A percentile compares a stretch with the other conserved stretches of the same genome.
Conservation (phyloP, 495 filamentous ascomycete species). For the Aspergillus egyptiacus region DNA sequence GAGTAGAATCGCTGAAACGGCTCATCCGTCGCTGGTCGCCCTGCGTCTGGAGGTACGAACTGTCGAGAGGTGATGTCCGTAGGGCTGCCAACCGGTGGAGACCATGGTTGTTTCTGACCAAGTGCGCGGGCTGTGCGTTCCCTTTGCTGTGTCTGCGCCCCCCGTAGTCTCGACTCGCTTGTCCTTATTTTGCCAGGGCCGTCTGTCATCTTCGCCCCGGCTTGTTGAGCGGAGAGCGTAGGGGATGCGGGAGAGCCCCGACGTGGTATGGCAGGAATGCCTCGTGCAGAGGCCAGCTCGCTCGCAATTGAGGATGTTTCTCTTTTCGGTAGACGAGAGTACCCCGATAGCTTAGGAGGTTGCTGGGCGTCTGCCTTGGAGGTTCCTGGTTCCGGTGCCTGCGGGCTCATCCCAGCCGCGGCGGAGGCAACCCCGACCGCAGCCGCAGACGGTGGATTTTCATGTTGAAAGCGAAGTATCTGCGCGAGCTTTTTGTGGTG, state of each 20-base stretch:
- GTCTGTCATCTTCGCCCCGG: conserved; percentile 63
- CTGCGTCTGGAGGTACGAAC: conserved; percentile 24
- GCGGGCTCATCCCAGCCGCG: conserved; percentile 9
- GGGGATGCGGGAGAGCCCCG: conserved; percentile 55
- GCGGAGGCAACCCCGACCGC: background rate
- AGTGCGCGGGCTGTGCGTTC: conserved; percentile 22
- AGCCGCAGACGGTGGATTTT: conserved; percentile 41
- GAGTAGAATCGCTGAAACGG: conserved; percentile 85
- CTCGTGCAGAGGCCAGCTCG: conserved; percentile 82
- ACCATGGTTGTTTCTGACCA: conserved; percentile 31
- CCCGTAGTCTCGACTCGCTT: conserved; percentile 33
- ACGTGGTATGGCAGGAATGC: conserved; percentile 68
- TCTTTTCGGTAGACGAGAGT: conserved; percentile 49
- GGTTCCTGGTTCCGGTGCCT: conserved; percentile 17
- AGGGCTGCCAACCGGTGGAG: conserved; percentile 30
- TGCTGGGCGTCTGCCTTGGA: conserved; percentile 33
- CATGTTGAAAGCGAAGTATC: conserved; percentile 65
- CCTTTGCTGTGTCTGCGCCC: conserved; percentile 19
- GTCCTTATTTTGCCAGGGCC: conserved; percentile 44
- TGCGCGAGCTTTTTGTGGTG: conserved; percentile 78
- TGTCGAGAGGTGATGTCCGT: conserved; percentile 35
- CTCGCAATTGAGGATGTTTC: conserved; percentile 85
- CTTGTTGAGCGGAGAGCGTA: conserved; percentile 68
- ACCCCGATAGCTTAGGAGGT: conserved; percentile 32
- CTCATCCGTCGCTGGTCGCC: conserved; percentile 52